Conservation (phyloP, 140 eudicot species). For the Erigeron philadelphicus region DNA sequence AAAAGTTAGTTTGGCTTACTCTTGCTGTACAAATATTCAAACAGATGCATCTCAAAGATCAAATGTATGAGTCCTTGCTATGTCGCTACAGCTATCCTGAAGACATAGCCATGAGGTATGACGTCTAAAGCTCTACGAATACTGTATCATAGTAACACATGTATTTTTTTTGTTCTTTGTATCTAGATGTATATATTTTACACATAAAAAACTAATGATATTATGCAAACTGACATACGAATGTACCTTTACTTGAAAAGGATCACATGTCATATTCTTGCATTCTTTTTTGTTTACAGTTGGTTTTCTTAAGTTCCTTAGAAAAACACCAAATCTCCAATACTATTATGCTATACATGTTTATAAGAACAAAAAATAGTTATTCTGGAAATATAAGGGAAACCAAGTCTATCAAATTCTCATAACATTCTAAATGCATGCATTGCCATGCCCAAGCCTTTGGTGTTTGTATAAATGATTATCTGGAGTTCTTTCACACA, state of each 20-base stretch:
- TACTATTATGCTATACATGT: conserved; percentile 25
- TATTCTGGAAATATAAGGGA: conserved; percentile 17
- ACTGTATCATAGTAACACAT: conserved; percentile 25
- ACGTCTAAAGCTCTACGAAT: conserved; percentile 25
- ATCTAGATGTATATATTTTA: conserved; percentile 22
- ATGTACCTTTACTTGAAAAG: conserved; percentile 20
- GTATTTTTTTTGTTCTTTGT: conserved; percentile 9
- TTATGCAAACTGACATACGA: conserved; percentile 27
- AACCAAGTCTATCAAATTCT: conserved; percentile 16
- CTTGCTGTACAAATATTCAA: background rate
- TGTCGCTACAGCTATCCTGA: conserved; percentile 10
- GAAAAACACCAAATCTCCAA: conserved; percentile 22
- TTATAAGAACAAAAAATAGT: conserved; percentile 17
- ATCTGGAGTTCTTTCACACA: conserved; percentile 86
- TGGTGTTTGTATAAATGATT: conserved; percentile 61
- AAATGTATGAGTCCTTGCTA: conserved; percentile 1
- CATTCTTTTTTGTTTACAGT: conserved; percentile 14
- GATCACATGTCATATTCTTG: background rate
- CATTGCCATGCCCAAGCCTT: conserved; percentile 78
- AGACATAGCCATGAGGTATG: conserved; percentile 29
- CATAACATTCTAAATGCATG: conserved; percentile 77
- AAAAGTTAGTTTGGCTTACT: background rate
- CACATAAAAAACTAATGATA: conserved; percentile 13
- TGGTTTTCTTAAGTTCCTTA: conserved; percentile 25
- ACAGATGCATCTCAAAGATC: conserved; percentile 9